These are phyloP conservation scores for Penicillium silybi DNA, from an alignment of 495 filamentous ascomycete species.

Conservation along the genomic window DNA sequence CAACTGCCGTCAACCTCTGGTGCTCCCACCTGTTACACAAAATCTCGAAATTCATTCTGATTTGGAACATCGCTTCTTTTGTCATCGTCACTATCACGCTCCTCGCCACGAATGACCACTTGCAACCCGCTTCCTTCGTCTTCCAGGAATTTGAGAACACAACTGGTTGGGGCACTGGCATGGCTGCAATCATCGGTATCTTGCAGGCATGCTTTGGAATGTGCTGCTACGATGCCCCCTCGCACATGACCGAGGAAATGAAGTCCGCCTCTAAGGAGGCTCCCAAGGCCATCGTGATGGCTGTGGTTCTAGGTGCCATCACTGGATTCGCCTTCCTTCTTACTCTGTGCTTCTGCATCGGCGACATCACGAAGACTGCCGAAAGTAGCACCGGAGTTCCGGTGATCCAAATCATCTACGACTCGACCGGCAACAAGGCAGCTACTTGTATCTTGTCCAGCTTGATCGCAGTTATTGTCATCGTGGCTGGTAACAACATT, in stretches of 20 bases:
- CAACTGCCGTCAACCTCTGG: constrained; percentile 47
- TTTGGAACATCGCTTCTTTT: constrained; percentile 55
- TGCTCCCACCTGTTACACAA: constrained; percentile 47
- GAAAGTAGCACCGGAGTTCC: constrained; percentile 43
- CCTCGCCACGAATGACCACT: constrained; percentile 51
- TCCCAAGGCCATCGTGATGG: constrained; percentile 52
- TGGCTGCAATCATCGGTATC: constrained; percentile 52
- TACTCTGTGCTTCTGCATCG: constrained; percentile 48
- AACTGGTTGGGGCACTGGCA: constrained; percentile 48
- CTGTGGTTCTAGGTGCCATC: constrained; percentile 47
- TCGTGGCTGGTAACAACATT: constrained; percentile 39
- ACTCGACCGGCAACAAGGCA: constrained; percentile 39
- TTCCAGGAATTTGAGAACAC: constrained; percentile 55
- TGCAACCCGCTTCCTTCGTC: constrained; percentile 53
- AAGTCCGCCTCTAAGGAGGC: constrained; percentile 47
- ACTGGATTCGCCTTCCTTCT: constrained; percentile 50
- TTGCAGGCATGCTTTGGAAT: constrained; percentile 56
- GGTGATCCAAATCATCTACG: constrained; percentile 47
- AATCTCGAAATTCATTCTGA: constrained; percentile 47
- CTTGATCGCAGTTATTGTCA: constrained; percentile 38
- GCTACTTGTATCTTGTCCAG: constrained; percentile 39
- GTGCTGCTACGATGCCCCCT: constrained; percentile 48
- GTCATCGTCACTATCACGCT: constrained; percentile 48
- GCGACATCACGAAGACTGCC: constrained; percentile 38
- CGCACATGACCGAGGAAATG: constrained; percentile 52